Percentiles rank a stretch among this genome's conserved stretches.
Evolutionary conservation across 192 early-diverging fungal genomes (phyloP).

Genomic region (Backusella morwellensis): DNA sequence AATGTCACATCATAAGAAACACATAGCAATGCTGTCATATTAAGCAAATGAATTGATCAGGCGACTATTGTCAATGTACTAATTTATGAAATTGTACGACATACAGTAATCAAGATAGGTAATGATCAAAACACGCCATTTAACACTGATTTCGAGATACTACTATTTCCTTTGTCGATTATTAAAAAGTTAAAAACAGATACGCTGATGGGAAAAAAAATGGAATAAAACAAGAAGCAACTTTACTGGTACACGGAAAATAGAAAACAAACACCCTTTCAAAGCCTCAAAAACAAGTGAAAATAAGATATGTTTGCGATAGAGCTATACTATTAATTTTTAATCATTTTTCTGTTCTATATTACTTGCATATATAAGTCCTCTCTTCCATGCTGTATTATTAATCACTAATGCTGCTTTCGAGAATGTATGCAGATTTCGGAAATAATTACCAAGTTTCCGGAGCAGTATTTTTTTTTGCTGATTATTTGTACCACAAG

Average conservation of each 20-base stretch:
- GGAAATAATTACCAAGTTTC: background rate
- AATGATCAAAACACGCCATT: slow-evolving; percentile 4
- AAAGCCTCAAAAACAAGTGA: slow-evolving; percentile 1
- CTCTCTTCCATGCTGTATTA: background rate
- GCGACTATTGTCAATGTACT: background rate
- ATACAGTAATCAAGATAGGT: background rate
- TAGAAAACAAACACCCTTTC: background rate
- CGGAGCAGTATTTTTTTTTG: background rate
- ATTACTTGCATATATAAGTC: too few relatives aligned
- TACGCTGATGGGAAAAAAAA: background rate
- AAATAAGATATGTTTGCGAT: background rate
- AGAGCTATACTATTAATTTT: too few relatives aligned
- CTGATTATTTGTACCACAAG: background rate
- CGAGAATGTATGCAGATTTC: background rate
- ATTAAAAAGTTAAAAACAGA: background rate
- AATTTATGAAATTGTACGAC: background rate
- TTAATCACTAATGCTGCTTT: background rate
- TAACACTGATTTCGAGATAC: background rate
- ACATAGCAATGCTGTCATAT: background rate
- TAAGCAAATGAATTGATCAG: background rate
- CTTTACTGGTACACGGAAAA: background rate
- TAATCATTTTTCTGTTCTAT: too few relatives aligned
- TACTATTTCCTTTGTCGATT: background rate
- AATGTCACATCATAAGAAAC: background rate
- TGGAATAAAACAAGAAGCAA: background rate